These are phyloP conservation scores for Pyrenophora tritici-repentis DNA, from an alignment of 2,329 filamentous ascomycete species.

Conservation along the genomic window DNA sequence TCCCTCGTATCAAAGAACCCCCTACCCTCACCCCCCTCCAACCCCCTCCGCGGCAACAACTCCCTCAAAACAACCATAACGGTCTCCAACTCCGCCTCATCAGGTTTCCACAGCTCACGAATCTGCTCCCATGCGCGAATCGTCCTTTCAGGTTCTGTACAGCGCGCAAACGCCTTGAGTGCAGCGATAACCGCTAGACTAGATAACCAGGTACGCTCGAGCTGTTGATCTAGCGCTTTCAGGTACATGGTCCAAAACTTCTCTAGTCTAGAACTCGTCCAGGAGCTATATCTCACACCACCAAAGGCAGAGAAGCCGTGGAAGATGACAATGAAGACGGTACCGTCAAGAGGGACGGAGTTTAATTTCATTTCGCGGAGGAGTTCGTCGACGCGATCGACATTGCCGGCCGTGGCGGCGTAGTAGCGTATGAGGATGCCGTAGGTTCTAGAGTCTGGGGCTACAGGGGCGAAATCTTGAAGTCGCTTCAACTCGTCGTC, in stretches of 20 bases:
- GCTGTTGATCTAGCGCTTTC: conserved; percentile 18
- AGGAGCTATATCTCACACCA: conserved; percentile 66
- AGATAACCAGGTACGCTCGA: conserved; percentile 37
- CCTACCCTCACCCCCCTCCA: too few relatives aligned
- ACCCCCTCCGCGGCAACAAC: conserved; percentile 18
- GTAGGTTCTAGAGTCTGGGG: conserved; percentile 79
- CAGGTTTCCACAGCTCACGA: conserved; percentile 45
- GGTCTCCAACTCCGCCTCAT: conserved; percentile 40
- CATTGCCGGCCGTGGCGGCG: conserved; percentile 69
- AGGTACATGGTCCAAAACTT: conserved; percentile 38
- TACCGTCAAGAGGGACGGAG: conserved; percentile 70
- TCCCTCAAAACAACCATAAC: conserved; percentile 32
- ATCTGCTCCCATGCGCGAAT: conserved; percentile 60
- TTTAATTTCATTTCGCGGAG: conserved; percentile 78
- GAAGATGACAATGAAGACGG: conserved; percentile 80
- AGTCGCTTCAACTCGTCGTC: conserved; percentile 63
- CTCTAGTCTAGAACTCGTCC: conserved; percentile 73
- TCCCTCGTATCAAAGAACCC: too few relatives aligned
- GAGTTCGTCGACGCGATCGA: conserved; percentile 71
- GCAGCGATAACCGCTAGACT: conserved; percentile 34
- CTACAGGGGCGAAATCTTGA: conserved; percentile 68
- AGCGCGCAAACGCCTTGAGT: conserved; percentile 65
- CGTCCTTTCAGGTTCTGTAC: conserved; percentile 58
- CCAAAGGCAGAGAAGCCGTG: conserved; percentile 81
- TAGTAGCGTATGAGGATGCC: conserved; percentile 78